These are phyloP conservation scores for Mollisiaceae sp. DNA, from an alignment of 2,329 filamentous ascomycete species.

Conservation along the genomic window DNA sequence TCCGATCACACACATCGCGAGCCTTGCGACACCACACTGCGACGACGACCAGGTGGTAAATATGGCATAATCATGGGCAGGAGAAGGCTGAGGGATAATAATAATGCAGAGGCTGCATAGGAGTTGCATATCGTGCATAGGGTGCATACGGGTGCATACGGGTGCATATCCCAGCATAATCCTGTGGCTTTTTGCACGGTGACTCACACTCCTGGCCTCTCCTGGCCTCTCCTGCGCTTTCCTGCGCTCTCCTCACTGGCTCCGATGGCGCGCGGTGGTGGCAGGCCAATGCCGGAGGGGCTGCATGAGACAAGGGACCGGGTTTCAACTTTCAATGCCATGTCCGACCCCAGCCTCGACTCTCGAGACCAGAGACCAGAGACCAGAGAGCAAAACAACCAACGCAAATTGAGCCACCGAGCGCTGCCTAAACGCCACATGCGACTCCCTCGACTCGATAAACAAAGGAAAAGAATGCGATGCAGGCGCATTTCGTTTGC, in stretches of 20 bases:
- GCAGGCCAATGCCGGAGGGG: background rate
- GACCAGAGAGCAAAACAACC: background rate
- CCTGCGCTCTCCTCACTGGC: no score
- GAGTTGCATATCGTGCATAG: background rate
- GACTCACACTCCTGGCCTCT: slow-evolving; percentile 5
- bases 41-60: background rate
- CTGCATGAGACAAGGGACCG: slow-evolving; percentile 1
- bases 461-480: background rate
- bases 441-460: background rate
- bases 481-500: background rate
- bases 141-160: background rate
- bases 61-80: slow-evolving; percentile 3
- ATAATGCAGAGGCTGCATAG: slow-evolving; percentile 1
- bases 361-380: no score
- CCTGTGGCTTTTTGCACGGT: background rate
- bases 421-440: slow-evolving; percentile 11
- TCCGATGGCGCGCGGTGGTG: background rate
- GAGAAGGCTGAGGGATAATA: slow-evolving; percentile 3
- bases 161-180: slow-evolving; percentile 6
- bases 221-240: background rate
- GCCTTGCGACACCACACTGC: slow-evolving; percentile 7
- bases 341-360: slow-evolving; percentile 6
- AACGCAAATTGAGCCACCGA: slow-evolving; percentile 11
- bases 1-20: slow-evolving; percentile 5
- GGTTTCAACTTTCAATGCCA: background rate